Evolutionary conservation across 163 green algal species (phyloP), one percentile per base, ranked within the genome.

Genomic region (Botryococcus braunii): DNA sequence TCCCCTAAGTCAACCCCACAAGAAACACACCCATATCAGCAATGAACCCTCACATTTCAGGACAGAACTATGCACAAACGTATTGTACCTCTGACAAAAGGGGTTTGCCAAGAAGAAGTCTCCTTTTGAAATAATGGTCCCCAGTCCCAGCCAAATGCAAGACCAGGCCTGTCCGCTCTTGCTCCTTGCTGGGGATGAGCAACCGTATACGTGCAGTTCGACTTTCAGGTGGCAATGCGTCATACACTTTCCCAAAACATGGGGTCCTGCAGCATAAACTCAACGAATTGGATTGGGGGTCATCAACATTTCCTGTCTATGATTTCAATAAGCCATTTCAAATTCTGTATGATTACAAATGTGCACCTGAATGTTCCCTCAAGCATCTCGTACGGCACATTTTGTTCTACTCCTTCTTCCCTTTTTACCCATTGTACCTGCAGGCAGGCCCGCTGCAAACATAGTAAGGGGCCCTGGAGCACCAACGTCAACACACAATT

Each of bases 91-190:
- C 74, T 32, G 81, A 66, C 11, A 91, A 62, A 52, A 95, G 74
- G 0, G 85, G 84, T 17, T 77, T 64, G 1, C 70, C 83, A 29
- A 95, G 77, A 17, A 77, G 65, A 13, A 86, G 69, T n/a, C 89
- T 67, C 9, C 89, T 68, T 1, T 68, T 61, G 62, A 86, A 92
- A 5, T 78, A 77, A 56, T 95, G 89, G 69, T 96, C 90, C 0
- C 90, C 90, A 0, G 90, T 96, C 29, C 80, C 90, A 2, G 90
- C 82, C 50, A 96, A 74, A 69, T 94, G 87, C 31, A 96, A 38
- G 13, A 89, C 85, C 49, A 8, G 27, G 36, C 59, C 59, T 52
- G 43, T 17, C 5, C 62, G 32, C 6, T 11, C 57, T 13, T 27
- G 13, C 13, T 25, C 21, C 23, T 46, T 66, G 5, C 52, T 52